phyloP scores from a whole-genome alignment of 2,329 filamentous ascomycete species.

The Aspergillus carbonarius region DNA sequence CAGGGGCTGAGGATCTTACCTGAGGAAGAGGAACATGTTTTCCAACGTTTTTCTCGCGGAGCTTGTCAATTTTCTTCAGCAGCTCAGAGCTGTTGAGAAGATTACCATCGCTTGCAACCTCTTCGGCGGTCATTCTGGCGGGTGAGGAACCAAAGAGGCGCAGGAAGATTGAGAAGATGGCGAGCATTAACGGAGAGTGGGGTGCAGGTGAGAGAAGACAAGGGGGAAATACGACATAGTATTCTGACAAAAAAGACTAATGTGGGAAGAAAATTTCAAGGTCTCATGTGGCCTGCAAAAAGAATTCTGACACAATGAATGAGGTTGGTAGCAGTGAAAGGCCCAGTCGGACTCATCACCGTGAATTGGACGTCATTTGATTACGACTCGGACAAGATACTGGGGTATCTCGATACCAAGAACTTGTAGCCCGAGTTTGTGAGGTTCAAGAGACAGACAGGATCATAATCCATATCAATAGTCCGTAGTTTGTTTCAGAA shows the following conservation, averaged over 20 bases:
- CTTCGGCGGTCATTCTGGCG: not conserved
- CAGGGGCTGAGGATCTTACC: not conserved
- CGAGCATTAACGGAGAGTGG: not conserved
- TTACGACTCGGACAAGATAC: too few relatives aligned
- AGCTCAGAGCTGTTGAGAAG: slow-evolving; percentile 2
- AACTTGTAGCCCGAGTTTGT: too few relatives aligned
- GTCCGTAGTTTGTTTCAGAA: too few relatives aligned
- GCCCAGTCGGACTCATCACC: not conserved
- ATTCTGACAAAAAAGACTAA: too few relatives aligned
- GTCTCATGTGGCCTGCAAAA: not conserved
- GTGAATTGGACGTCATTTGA: not conserved
- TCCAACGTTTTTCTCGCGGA: slow-evolving; percentile 33
- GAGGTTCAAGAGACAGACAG: too few relatives aligned
- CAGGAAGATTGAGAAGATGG: not conserved
- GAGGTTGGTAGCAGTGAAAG: not conserved
- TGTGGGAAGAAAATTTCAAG: not conserved
- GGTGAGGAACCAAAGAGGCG: not conserved
- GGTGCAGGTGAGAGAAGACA: not conserved
- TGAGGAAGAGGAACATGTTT: slow-evolving; percentile 28
- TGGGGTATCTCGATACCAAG: too few relatives aligned
- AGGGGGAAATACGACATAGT: too few relatives aligned
- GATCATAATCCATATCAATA: too few relatives aligned
- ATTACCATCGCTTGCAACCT: not conserved
- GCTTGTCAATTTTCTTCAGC: slow-evolving; percentile 34
- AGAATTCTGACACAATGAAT: not conserved